These are phyloP conservation scores for Solanum chaucha DNA, from an alignment of 257 asterid genomes.

Conservation along the genomic window DNA sequence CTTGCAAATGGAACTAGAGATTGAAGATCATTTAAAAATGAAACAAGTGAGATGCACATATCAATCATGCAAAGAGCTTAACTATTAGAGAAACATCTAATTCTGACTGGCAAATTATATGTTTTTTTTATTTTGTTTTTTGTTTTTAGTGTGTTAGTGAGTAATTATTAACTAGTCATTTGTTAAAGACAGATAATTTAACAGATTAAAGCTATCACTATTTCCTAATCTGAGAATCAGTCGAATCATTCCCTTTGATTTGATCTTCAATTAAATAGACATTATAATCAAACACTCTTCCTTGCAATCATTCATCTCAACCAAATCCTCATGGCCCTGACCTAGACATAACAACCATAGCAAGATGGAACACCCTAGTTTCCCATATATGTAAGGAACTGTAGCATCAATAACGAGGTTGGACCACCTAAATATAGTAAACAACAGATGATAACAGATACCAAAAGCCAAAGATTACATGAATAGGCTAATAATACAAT, in stretches of 20 bases:
- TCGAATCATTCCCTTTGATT: background rate
- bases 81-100: background rate
- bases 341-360: background rate
- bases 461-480: background rate
- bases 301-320: background rate
- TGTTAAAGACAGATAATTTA: background rate
- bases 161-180: background rate
- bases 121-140: background rate
- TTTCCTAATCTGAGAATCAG: background rate
- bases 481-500: background rate
- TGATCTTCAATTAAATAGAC: background rate
- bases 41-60: constrained; percentile 1
- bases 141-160: background rate
- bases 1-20: background rate
- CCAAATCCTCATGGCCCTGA: background rate
- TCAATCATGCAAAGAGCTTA: background rate
- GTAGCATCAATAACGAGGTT: background rate
- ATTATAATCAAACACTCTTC: background rate
- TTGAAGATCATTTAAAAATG: background rate
- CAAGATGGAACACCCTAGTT: background rate
- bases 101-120: background rate
- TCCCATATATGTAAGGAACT: background rate
- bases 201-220: background rate
- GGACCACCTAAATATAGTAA: background rate
- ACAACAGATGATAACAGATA: no score